Evolutionary conservation across 2,329 filamentous ascomycete genomes (phyloP).

Genomic region (Grosmannia clavigera): DNA sequence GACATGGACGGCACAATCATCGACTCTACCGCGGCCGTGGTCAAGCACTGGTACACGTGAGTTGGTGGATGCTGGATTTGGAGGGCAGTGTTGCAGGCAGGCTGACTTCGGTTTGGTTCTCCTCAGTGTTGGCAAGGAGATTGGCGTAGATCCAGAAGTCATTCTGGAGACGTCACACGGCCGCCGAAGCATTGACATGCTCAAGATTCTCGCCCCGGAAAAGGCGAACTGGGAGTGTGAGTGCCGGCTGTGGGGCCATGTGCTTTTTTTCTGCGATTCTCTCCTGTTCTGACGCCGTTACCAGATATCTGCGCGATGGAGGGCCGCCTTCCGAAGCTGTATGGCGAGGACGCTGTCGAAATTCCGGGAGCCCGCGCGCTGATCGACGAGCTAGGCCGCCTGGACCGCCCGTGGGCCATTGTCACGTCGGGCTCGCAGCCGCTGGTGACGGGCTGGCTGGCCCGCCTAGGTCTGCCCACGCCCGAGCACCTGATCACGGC

Average conservation of each 20-base stretch:
- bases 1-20: conserved; percentile 80
- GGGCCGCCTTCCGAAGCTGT: conserved; percentile 60
- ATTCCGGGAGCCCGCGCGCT: conserved; percentile 71
- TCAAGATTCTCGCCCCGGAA: conserved; percentile 66
- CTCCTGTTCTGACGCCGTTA: not conserved
- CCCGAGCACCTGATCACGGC: conserved; percentile 60
- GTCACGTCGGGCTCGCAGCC: conserved; percentile 61
- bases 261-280: not conserved
- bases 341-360: conserved; percentile 67
- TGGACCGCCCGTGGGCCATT: conserved; percentile 68
- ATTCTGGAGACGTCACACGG: conserved; percentile 91
- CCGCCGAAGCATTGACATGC: conserved; percentile 73
- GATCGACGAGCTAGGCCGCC: conserved; percentile 49
- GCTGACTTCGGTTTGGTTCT: not conserved
- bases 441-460: conserved; percentile 62
- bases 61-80: conserved; percentile 12
- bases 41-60: conserved; percentile 65
- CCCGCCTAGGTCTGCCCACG: conserved; percentile 49
- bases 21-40: conserved; percentile 64
- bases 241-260: conserved; percentile 22
- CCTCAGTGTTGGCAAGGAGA: conserved; percentile 61
- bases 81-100: not conserved
- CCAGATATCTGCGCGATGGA: conserved; percentile 72
- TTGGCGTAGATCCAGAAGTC: conserved; percentile 69
- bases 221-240: conserved; percentile 89